These are phyloP conservation scores for Melampsora americana DNA, from an alignment of 1,284 basidiomycete genomes.

Conservation along the genomic window DNA sequence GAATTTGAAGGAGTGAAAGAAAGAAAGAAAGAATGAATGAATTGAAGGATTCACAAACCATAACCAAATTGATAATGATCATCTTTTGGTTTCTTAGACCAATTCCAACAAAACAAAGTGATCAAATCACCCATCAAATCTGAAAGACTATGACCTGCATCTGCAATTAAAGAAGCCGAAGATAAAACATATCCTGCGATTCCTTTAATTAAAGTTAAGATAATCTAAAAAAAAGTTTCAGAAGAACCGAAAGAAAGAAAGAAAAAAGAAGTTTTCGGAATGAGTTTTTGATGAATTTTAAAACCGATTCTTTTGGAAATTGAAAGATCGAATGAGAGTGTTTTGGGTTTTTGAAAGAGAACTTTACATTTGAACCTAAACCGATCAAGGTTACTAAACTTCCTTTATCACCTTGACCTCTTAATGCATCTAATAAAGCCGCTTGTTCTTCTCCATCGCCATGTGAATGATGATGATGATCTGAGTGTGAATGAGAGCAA, in stretches of 20 bases:
- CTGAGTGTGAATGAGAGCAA: conserved; percentile 22
- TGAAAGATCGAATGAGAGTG: too few relatives aligned
- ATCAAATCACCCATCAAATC: conserved; percentile 85
- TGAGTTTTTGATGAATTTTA: too few relatives aligned
- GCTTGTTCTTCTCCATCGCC: conserved; percentile 53
- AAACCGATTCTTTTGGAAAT: too few relatives aligned
- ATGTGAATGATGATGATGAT: conserved; percentile 47
- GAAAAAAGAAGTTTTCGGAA: too few relatives aligned
- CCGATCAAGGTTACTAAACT: conserved; percentile 60
- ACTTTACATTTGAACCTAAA: conserved; percentile 74
- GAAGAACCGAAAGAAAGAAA: background rate
- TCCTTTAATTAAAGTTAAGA: conserved; percentile 43
- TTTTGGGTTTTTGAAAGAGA: conserved; percentile 67
- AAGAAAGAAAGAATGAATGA: too few relatives aligned
- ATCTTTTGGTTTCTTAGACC: conserved; percentile 75
- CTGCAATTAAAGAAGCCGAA: conserved; percentile 84
- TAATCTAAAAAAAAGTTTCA: background rate
- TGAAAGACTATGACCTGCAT: conserved; percentile 89
- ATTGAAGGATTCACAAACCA: conserved; percentile 24
- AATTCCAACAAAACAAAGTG: conserved; percentile 83
- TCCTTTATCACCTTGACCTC: conserved; percentile 53
- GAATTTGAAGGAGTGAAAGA: too few relatives aligned
- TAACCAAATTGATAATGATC: conserved; percentile 77
- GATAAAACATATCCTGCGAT: conserved; percentile 58
- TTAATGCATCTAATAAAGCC: conserved; percentile 51